Conservation (phyloP, 805 yeast genomes). For the Kazachstania bromeliacearum region DNA sequence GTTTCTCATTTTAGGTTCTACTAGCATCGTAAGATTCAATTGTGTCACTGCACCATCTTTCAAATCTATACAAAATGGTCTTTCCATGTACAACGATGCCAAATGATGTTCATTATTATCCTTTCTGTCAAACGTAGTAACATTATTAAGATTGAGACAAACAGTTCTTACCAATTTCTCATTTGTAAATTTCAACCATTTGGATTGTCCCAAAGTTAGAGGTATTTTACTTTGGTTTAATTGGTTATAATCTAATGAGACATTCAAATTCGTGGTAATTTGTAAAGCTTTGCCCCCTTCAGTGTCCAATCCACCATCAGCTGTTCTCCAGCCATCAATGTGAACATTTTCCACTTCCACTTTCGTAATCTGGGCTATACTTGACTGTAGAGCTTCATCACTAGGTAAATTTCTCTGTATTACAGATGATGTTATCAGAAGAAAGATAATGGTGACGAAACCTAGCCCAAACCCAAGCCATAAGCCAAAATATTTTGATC, state of each 20-base stretch:
- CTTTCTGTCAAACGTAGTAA: constrained; percentile 19
- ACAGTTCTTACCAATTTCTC: constrained; percentile 13
- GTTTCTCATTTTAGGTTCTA: constrained; percentile 22
- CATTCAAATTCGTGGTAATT: constrained; percentile 8
- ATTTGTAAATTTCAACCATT: constrained; percentile 10
- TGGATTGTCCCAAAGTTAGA: constrained; percentile 7
- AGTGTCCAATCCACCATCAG: constrained; percentile 10
- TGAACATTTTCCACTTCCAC: constrained; percentile 14
- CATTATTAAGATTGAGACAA: constrained; percentile 20
- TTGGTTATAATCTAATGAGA: constrained; percentile 15
- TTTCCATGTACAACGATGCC: constrained; percentile 12
- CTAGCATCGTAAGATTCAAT: constrained; percentile 15
- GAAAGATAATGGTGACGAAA: not conserved
- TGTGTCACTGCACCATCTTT: constrained; percentile 13
- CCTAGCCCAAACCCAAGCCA: constrained; percentile 1
- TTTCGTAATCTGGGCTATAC: constrained; percentile 14
- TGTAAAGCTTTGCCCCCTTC: constrained; percentile 18
- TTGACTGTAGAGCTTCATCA: constrained; percentile 12
- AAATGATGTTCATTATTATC: constrained; percentile 7
- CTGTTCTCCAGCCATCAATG: constrained; percentile 25
- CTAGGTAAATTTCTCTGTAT: not conserved
- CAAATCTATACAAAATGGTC: constrained; percentile 21
- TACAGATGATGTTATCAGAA: not conserved
- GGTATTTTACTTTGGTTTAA: constrained; percentile 7
- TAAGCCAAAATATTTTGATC: not conserved